phyloP scores from a whole-genome alignment of 352 stramenopile genomes.

The Pythium scleroteichum region DNA sequence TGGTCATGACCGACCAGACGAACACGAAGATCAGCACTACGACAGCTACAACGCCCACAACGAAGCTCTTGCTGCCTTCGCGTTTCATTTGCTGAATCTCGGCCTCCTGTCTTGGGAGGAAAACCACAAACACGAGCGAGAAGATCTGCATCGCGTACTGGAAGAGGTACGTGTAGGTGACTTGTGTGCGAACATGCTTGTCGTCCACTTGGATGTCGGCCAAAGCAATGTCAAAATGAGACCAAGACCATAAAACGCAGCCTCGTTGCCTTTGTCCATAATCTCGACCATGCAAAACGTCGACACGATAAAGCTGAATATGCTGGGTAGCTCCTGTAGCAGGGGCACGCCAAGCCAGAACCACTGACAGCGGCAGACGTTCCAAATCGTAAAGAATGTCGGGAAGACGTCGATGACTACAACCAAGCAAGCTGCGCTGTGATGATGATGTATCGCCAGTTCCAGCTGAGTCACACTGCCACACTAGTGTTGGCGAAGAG shows the following conservation, averaged over 20 bases:
- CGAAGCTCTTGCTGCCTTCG: conserved; percentile 20
- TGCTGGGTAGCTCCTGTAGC: conserved; percentile 29
- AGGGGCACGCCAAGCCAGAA: conserved; percentile 32
- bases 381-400: conserved; percentile 33
- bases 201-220: conserved; percentile 24
- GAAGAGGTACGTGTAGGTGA: conserved; percentile 36
- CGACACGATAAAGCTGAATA: conserved; percentile 29
- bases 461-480: conserved; percentile 27
- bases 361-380: conserved; percentile 31
- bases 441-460: conserved; percentile 31
- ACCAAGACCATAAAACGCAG: conserved; percentile 35
- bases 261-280: conserved; percentile 34
- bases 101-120: conserved; percentile 34
- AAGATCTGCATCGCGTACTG: conserved; percentile 32
- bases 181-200: conserved; percentile 21
- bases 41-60: conserved; percentile 21
- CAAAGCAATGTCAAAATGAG: conserved; percentile 30
- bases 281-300: conserved; percentile 38
- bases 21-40: conserved; percentile 25
- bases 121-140: conserved; percentile 31
- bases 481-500: conserved; percentile 28
- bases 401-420: conserved; percentile 30
- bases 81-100: conserved; percentile 33
- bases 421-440: conserved; percentile 20
- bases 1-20: conserved; percentile 35